These are phyloP conservation scores for Primulina huaijiensis DNA, from an alignment of 257 asterid genomes.

Conservation along the genomic window DNA sequence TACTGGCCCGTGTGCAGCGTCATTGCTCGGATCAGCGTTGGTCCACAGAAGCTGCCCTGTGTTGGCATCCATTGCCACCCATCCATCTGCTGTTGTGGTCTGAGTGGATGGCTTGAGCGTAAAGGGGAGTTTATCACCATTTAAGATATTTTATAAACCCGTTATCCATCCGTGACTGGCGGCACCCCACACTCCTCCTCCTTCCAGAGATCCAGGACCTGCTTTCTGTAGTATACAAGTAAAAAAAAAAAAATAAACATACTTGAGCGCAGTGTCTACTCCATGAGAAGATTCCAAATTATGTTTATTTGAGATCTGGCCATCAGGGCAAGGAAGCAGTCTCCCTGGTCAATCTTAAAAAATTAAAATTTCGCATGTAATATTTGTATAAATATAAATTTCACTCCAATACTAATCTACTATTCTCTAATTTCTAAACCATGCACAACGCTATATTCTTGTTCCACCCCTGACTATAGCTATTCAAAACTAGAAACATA, in stretches of 20 bases:
- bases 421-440: too few species aligned
- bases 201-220: conserved; percentile 66
- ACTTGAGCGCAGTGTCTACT: neutral
- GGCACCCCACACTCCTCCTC: conserved; percentile 85
- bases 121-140: conserved; percentile 40
- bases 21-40: conserved; percentile 75
- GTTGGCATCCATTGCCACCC: conserved; percentile 80
- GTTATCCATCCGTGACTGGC: conserved; percentile 60
- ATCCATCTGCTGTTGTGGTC: conserved; percentile 63
- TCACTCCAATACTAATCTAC: too few species aligned
- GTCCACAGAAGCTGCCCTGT: conserved; percentile 68
- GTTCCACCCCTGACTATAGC: too few species aligned
- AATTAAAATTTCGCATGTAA: neutral
- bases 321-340: too few species aligned
- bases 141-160: conserved; percentile 61
- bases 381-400: neutral
- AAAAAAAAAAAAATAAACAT: neutral
- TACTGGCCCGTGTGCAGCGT: conserved; percentile 60
- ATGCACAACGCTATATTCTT: too few species aligned
- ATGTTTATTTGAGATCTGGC: too few species aligned
- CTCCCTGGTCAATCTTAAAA: neutral
- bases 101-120: conserved; percentile 46
- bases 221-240: conserved; percentile 36
- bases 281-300: too few species aligned
- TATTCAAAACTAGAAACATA: neutral